phyloP scores from a whole-genome alignment of 768 basidiomycete genomes.

The Pisolithus tinctorius region DNA sequence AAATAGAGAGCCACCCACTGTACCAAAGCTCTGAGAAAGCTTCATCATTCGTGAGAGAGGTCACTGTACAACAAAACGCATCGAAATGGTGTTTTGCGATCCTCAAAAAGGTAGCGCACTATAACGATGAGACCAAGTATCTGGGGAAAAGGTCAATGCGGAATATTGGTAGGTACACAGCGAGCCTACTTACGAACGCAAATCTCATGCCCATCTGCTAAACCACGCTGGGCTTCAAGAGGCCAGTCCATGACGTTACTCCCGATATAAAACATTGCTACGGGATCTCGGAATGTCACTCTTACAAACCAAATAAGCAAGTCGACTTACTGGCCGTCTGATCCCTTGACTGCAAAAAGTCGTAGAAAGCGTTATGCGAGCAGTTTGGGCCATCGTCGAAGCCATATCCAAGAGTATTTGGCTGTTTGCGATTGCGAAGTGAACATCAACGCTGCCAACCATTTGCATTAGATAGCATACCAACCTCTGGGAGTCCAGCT shows the following conservation, averaged over 20 bases:
- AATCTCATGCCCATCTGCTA: constrained; percentile 54
- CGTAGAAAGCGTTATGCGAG: constrained; percentile 56
- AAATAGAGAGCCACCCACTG: constrained; percentile 31
- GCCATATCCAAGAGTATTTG: constrained; percentile 49
- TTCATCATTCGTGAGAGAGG: constrained; percentile 50
- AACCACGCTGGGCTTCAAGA: constrained; percentile 45
- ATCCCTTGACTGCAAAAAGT: constrained; percentile 42
- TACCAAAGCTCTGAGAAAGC: constrained; percentile 79
- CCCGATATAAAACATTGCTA: constrained; percentile 60
- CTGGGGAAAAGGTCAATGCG: constrained; percentile 5
- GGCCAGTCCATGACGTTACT: constrained; percentile 54
- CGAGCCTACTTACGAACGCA: constrained; percentile 46
- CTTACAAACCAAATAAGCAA: background rate
- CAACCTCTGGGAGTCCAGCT: constrained; percentile 29
- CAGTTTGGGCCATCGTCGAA: constrained; percentile 66
- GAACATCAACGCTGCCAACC: background rate
- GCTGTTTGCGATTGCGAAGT: constrained; percentile 25
- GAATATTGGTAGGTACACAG: background rate
- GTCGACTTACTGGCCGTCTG: constrained; percentile 52
- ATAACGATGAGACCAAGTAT: constrained; percentile 34
- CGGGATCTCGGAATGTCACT: background rate
- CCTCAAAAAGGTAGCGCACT: constrained; percentile 29
- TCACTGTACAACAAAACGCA: constrained; percentile 33
- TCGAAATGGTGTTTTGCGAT: background rate
- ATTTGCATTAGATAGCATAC: background rate